Conservation (phyloP, 78 protist genomes). For the Bigelowiella natans region DNA sequence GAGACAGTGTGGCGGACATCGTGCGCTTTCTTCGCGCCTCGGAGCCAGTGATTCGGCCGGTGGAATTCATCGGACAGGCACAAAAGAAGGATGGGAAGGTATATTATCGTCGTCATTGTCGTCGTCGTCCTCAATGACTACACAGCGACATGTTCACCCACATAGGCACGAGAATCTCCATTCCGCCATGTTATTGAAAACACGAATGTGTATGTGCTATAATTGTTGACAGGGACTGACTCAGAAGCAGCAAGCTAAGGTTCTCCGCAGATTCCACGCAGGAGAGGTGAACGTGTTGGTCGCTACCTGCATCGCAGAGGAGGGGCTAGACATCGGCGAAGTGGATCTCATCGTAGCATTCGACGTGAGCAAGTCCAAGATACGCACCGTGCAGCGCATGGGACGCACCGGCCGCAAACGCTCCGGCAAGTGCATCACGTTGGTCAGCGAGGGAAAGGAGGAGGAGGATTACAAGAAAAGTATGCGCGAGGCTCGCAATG, state of each 20-base stretch:
- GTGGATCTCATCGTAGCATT: conserved; percentile 81
- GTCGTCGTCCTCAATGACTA: too few relatives aligned
- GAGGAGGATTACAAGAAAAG: not conserved
- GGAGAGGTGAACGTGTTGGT: conserved; percentile 74
- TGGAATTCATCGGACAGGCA: not conserved
- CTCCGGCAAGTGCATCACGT: conserved; percentile 9
- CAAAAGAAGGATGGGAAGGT: too few relatives aligned
- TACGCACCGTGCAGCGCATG: conserved; percentile 72
- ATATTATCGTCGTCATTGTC: too few relatives aligned
- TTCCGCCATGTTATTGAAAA: too few relatives aligned
- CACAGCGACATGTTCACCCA: too few relatives aligned
- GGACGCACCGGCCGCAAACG: conserved; percentile 86
- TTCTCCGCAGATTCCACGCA: conserved; percentile 35
- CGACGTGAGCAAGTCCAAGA: conserved; percentile 57
- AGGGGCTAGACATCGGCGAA: conserved; percentile 44
- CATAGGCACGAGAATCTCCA: too few relatives aligned
- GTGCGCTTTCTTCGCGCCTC: not conserved
- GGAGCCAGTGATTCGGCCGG: not conserved
- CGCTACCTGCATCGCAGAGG: conserved; percentile 71
- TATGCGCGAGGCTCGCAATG: not conserved
- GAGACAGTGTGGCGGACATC: conserved; percentile 36
- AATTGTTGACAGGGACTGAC: not conserved
- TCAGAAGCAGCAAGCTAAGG: not conserved
- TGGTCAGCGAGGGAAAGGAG: not conserved
- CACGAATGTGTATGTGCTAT: too few relatives aligned